Percentiles rank a stretch among this genome's conserved stretches.
Conservation (phyloP, 495 filamentous ascomycete genomes). For the Neurospora cerealis region DNA sequence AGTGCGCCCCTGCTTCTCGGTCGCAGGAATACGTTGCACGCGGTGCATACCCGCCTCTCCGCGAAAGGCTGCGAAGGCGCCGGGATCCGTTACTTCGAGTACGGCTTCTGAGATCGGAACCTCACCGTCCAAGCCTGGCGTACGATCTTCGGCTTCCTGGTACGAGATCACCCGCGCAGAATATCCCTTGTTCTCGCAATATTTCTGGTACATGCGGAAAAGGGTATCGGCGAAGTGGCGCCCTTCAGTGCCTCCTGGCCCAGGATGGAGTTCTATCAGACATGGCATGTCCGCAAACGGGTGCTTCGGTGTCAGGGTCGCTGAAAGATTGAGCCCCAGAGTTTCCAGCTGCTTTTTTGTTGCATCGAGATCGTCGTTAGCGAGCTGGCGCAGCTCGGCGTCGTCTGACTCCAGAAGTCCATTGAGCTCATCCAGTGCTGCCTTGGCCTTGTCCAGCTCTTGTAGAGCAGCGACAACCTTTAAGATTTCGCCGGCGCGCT, state of each 20-base stretch:
- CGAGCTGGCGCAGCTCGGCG: conserved; percentile 50
- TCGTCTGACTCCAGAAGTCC: conserved; percentile 40
- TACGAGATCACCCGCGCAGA: conserved; percentile 40
- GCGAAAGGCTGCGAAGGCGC: conserved; percentile 69
- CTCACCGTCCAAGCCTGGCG: conserved; percentile 45
- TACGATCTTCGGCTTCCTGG: conserved; percentile 38
- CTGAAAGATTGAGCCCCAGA: conserved; percentile 56
- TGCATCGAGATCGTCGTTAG: conserved; percentile 61
- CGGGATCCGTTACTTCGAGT: conserved; percentile 66
- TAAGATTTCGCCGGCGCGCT: conserved; percentile 66
- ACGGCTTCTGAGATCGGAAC: conserved; percentile 70
- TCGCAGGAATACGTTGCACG: conserved; percentile 85
- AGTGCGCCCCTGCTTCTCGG: conserved; percentile 79
- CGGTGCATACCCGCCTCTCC: conserved; percentile 90
- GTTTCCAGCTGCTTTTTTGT: conserved; percentile 49
- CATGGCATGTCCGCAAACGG: conserved; percentile 92
- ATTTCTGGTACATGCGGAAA: conserved; percentile 78
- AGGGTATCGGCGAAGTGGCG: conserved; percentile 80
- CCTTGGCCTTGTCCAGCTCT: conserved; percentile 54
- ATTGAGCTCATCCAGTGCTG: conserved; percentile 44
- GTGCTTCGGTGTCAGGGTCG: conserved; percentile 72
- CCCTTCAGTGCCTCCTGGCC: conserved; percentile 88
- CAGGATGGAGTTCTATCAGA: conserved; percentile 82
- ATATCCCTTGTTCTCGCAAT: conserved; percentile 52
- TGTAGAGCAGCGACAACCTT: conserved; percentile 57